phyloP scores from a whole-genome alignment of 257 asterid species.

The Gentiana macrophylla region DNA sequence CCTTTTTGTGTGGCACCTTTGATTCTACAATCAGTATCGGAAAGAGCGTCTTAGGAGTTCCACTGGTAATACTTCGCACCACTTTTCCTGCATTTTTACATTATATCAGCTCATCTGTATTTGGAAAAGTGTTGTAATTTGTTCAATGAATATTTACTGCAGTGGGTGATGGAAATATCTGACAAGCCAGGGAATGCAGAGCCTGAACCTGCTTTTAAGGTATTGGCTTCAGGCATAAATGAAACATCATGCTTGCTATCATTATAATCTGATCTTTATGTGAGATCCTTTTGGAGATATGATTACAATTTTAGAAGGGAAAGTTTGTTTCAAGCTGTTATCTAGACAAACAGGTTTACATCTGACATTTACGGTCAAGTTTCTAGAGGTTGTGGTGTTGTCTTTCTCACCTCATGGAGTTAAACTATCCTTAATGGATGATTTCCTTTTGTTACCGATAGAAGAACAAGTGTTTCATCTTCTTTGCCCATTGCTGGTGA shows the following conservation, averaged over 20 bases:
- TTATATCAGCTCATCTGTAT: not conserved
- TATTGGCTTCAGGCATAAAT: constrained; percentile 10
- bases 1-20: constrained; percentile 22
- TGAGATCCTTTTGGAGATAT: too few species aligned
- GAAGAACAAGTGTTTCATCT: too few species aligned
- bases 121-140: constrained; percentile 1
- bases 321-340: too few species aligned
- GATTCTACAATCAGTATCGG: constrained; percentile 42
- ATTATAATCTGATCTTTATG: too few species aligned
- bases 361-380: too few species aligned
- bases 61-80: constrained; percentile 34
- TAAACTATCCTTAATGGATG: too few species aligned
- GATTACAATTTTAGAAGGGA: too few species aligned
- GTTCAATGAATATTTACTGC: constrained; percentile 6
- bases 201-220: constrained; percentile 63
- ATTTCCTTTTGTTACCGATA: too few species aligned
- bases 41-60: constrained; percentile 47
- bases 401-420: too few species aligned
- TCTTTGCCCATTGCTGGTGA: too few species aligned
- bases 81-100: constrained; percentile 5
- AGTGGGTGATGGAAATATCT: constrained; percentile 63
- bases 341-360: too few species aligned
- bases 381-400: too few species aligned
- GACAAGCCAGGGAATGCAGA: constrained; percentile 49
- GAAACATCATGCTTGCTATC: not conserved